Evolutionary conservation across 495 filamentous ascomycete genomes (phyloP).

Genomic region (Aspergillus steynii): DNA sequence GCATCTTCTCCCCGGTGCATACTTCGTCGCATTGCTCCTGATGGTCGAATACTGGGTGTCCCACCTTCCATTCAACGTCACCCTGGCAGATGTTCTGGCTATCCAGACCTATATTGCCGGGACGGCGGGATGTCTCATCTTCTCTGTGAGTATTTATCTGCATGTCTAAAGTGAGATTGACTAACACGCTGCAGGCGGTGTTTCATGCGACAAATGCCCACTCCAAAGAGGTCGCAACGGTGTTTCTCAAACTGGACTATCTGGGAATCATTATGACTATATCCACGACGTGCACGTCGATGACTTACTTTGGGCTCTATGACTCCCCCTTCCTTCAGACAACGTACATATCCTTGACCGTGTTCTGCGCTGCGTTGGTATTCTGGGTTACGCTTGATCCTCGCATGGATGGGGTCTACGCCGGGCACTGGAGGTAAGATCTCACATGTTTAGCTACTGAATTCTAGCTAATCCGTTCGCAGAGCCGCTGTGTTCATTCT

Average conservation of each 20-base stretch:
- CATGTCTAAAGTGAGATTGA: neutral
- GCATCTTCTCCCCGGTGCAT: neutral
- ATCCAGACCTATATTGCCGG: slow-evolving; percentile 5
- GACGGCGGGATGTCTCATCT: slow-evolving; percentile 7
- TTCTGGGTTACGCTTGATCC: slow-evolving; percentile 3
- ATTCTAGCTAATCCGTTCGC: neutral
- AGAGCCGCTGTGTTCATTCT: neutral
- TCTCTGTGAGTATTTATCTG: neutral
- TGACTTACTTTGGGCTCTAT: neutral
- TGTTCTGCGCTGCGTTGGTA: neutral
- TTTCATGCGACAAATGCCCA: slow-evolving; percentile 8
- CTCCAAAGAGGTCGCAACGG: neutral
- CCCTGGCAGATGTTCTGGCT: slow-evolving; percentile 1
- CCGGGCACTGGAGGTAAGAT: slow-evolving; percentile 1
- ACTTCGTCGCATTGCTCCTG: neutral
- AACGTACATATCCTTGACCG: neutral
- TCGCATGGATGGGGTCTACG: neutral
- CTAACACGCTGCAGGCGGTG: neutral
- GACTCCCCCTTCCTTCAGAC: neutral
- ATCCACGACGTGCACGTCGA: slow-evolving; percentile 1
- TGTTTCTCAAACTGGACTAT: slow-evolving; percentile 8
- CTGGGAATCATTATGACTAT: slow-evolving; percentile 10
- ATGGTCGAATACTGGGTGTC: neutral
- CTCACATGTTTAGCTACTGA: no score
- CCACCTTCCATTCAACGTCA: neutral